Conservation (phyloP, 2,329 filamentous ascomycete species). For the Cadophora luteo-olivacea region DNA sequence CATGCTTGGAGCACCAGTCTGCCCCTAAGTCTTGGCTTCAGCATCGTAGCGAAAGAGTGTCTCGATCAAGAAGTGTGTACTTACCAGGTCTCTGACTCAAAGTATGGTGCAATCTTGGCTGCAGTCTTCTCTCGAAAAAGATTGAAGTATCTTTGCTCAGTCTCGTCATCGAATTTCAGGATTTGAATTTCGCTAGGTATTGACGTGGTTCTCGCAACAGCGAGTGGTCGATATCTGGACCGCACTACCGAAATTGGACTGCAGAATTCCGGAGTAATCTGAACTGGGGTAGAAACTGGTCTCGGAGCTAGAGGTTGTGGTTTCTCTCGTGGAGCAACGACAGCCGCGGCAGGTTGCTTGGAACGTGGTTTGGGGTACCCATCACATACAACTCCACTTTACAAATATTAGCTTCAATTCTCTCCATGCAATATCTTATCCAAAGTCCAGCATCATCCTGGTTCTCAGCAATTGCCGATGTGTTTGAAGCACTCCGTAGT, state of each 20-base stretch:
- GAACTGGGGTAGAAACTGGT: not conserved
- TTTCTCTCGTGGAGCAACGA: not conserved
- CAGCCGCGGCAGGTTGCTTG: not conserved
- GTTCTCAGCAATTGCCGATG: no score
- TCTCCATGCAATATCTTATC: no score
- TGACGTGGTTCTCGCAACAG: not conserved
- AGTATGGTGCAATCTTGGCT: conserved; percentile 16
- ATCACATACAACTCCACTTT: conserved; percentile 10
- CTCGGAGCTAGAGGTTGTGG: not conserved
- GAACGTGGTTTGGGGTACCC: conserved; percentile 1
- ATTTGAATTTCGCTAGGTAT: not conserved
- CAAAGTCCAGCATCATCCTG: no score
- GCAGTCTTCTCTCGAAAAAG: conserved; percentile 25
- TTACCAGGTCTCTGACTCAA: conserved; percentile 21
- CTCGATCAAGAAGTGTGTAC: not conserved
- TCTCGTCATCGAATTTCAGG: conserved; percentile 8
- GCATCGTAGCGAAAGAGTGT: not conserved
- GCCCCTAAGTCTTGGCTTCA: not conserved
- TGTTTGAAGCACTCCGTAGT: no score
- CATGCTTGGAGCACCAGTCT: conserved; percentile 24
- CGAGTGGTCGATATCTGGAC: not conserved
- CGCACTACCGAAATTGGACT: not conserved
- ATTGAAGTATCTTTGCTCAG: conserved; percentile 25
- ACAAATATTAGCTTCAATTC: not conserved
- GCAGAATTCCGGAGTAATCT: not conserved